Conservation (phyloP, 108 stramenopile genomes). For the Cyclotella atomus region DNA sequence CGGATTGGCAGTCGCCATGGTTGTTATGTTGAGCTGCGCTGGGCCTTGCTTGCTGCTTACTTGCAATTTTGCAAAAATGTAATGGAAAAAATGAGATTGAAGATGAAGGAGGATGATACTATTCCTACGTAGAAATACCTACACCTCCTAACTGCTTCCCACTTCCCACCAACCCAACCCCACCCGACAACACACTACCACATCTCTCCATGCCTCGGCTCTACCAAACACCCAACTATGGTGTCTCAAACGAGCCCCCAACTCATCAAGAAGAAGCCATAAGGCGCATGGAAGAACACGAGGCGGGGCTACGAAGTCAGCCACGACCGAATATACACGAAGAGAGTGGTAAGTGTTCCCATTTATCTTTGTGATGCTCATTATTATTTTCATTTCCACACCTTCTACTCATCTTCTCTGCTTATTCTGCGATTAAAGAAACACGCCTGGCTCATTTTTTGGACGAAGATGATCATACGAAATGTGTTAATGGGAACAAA, state of each 20-base stretch:
- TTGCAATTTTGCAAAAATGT: no score
- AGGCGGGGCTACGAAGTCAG: not conserved
- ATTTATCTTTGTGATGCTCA: not conserved
- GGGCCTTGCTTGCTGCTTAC: no score
- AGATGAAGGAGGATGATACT: no score
- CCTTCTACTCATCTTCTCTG: not conserved
- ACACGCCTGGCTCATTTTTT: constrained; percentile 47
- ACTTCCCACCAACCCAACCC: not conserved
- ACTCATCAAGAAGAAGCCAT: not conserved
- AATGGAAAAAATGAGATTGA: no score
- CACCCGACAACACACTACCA: not conserved
- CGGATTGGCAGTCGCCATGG: not conserved
- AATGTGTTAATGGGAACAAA: constrained; percentile 64
- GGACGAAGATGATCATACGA: constrained; percentile 73
- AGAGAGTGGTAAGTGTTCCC: constrained; percentile 6
- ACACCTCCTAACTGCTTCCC: not conserved
- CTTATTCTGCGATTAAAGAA: constrained; percentile 18
- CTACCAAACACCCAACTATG: not conserved
- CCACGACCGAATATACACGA: not conserved
- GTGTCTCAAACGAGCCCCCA: not conserved
- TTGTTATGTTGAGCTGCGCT: no score
- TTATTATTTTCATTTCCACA: not conserved
- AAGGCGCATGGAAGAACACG: not conserved
- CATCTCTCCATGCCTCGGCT: not conserved
- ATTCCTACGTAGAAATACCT: no score